phyloP scores from a whole-genome alignment of 2,329 filamentous ascomycete genomes.

The Dactylella cylindrospora region DNA sequence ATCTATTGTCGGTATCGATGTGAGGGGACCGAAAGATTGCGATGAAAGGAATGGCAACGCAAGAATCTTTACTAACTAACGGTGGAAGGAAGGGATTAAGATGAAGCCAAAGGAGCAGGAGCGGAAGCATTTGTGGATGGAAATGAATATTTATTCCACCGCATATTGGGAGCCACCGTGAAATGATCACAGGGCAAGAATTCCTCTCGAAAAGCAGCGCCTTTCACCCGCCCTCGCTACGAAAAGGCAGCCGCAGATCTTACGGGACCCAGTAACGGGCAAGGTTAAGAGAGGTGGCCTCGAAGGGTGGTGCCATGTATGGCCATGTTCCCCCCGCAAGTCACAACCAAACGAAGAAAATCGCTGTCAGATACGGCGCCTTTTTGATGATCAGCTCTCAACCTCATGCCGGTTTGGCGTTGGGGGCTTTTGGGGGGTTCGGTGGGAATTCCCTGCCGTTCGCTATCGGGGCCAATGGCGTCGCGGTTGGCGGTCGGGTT shows the following conservation, averaged over 20 bases:
- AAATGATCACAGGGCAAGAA: too few relatives aligned
- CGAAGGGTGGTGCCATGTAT: too few relatives aligned
- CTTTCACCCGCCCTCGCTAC: too few relatives aligned
- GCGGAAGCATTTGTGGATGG: conserved; percentile 30
- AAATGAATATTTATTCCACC: conserved; percentile 3
- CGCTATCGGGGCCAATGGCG: conserved; percentile 38
- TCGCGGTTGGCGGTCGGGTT: conserved; percentile 4
- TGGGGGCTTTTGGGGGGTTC: background rate
- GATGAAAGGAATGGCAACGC: background rate
- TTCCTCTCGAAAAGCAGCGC: too few relatives aligned
- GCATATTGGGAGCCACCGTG: conserved; percentile 10
- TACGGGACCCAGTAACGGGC: too few relatives aligned
- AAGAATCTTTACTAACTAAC: conserved; percentile 16
- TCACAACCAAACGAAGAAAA: too few relatives aligned
- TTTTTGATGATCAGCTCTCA: conserved; percentile 29
- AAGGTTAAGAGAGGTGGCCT: too few relatives aligned
- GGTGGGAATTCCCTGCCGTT: too few relatives aligned
- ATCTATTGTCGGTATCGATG: background rate
- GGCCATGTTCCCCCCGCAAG: background rate
- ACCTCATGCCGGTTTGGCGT: conserved; percentile 30
- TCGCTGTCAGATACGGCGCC: too few relatives aligned
- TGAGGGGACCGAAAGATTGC: background rate
- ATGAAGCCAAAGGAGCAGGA: conserved; percentile 33
- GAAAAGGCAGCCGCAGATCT: too few relatives aligned
- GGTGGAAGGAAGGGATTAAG: conserved; percentile 11